Evolutionary conservation across 2,329 filamentous ascomycete genomes (phyloP).

Genomic region (Trichoderma cornu-damae): DNA sequence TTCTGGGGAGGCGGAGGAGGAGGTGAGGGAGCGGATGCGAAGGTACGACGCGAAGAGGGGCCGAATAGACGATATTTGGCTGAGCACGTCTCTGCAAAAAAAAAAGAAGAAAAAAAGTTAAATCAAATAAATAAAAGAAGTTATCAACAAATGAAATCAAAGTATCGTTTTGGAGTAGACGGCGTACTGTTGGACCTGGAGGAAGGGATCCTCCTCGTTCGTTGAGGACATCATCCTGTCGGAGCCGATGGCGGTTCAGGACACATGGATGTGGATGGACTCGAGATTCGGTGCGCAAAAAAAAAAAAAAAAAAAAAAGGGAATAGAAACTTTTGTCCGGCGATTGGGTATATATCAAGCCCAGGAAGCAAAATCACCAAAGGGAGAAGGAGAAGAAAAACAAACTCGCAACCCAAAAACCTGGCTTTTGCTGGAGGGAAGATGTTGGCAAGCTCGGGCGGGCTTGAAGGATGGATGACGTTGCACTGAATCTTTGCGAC

Average conservation of each 20-base stretch:
- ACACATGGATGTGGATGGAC: conserved; percentile 25
- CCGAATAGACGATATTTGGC: conserved; percentile 72
- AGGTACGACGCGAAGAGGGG: conserved; percentile 92
- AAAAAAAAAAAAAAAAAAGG: neutral
- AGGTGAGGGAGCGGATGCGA: conserved; percentile 83
- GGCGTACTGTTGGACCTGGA: conserved; percentile 64
- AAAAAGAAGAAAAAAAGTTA: too few species aligned
- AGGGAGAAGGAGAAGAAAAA: neutral
- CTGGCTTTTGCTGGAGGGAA: neutral
- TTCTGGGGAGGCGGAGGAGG: conserved; percentile 69
- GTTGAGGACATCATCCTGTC: conserved; percentile 61
- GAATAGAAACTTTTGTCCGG: too few species aligned
- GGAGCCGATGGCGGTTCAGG: conserved; percentile 18
- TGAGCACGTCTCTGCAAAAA: conserved; percentile 77
- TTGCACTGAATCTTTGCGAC: conserved; percentile 15
- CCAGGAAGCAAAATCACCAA: neutral
- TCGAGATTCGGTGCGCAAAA: neutral
- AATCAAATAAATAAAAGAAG: too few species aligned
- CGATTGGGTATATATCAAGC: neutral
- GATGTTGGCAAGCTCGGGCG: neutral
- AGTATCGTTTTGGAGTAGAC: conserved; percentile 2
- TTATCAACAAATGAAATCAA: too few species aligned
- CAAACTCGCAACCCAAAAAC: neutral
- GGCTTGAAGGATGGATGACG: conserved; percentile 19
- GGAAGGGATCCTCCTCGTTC: conserved; percentile 64